Percentiles rank a stretch among this genome's conserved stretches.
Conservation (phyloP, 1,139 yeast species). For the Saccharomyces hybrid region DNA sequence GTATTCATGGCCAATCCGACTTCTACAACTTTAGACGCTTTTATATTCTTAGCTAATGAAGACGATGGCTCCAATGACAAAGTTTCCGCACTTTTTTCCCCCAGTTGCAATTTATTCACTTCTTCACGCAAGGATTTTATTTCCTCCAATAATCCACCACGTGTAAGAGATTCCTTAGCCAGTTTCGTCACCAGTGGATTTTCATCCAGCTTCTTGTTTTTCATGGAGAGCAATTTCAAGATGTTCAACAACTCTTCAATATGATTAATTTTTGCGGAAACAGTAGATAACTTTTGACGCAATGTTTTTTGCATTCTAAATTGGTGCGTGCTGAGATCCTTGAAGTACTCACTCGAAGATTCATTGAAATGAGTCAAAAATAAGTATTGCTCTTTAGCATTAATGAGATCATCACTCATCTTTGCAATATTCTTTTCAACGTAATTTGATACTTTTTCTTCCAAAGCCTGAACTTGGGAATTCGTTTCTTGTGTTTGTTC, state of each 20-base stretch:
- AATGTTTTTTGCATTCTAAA: slow-evolving; percentile 14
- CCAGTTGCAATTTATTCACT: neutral
- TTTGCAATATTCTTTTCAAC: slow-evolving; percentile 1
- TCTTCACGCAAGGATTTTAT: slow-evolving; percentile 15
- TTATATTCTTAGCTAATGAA: neutral
- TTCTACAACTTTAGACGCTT: slow-evolving; percentile 18
- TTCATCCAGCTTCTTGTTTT: slow-evolving; percentile 9
- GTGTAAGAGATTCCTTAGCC: slow-evolving; percentile 10
- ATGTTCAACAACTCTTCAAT: slow-evolving; percentile 16
- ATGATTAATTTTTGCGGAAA: slow-evolving; percentile 10
- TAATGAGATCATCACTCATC: slow-evolving; percentile 5
- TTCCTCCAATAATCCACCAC: slow-evolving; percentile 14
- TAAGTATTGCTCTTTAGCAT: slow-evolving; percentile 10
- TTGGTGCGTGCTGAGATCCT: slow-evolving; percentile 21
- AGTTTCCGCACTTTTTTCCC: slow-evolving; percentile 10
- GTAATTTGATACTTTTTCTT: slow-evolving; percentile 3
- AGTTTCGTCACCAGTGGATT: slow-evolving; percentile 16
- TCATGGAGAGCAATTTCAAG: slow-evolving; percentile 17
- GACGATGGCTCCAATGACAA: neutral
- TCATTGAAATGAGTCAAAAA: slow-evolving; percentile 11
- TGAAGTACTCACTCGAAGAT: slow-evolving; percentile 7
- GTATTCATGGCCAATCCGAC: slow-evolving; percentile 22
- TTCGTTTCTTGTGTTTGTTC: neutral
- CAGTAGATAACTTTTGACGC: slow-evolving; percentile 17
- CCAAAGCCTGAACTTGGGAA: slow-evolving; percentile 3